A percentile compares a stretch with the other conserved stretches of the same genome.
Conservation (phyloP, 305 asterid species). For the Solanum hybrid region DNA sequence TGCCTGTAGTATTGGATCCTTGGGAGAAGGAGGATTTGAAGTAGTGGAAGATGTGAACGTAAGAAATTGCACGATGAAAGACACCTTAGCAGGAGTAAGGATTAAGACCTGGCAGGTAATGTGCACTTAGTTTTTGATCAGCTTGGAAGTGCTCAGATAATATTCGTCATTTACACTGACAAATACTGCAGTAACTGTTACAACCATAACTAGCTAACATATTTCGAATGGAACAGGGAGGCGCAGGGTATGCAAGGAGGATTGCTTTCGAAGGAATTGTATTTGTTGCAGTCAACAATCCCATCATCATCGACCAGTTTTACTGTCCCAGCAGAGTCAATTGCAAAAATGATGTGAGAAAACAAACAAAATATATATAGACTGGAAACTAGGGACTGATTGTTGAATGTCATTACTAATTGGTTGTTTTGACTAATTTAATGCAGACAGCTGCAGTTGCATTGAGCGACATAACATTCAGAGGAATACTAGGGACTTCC, state of each 20-base stretch:
- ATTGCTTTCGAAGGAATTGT: slow-evolving; percentile 40
- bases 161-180: neutral
- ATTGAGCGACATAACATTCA: slow-evolving; percentile 39
- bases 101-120: slow-evolving; percentile 52
- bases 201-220: neutral
- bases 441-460: slow-evolving; percentile 42
- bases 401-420: neutral
- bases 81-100: slow-evolving; percentile 48
- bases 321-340: slow-evolving; percentile 42
- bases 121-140: neutral
- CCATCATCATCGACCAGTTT: slow-evolving; percentile 52
- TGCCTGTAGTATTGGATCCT: slow-evolving; percentile 43
- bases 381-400: neutral
- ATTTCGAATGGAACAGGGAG: slow-evolving; percentile 29
- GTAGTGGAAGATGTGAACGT: slow-evolving; percentile 47
- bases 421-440: neutral
- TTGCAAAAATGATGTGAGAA: slow-evolving; percentile 20
- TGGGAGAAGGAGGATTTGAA: slow-evolving; percentile 47
- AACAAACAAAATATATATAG: neutral
- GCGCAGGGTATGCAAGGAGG: slow-evolving; percentile 44
- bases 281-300: slow-evolving; percentile 35
- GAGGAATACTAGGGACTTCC: slow-evolving; percentile 44
- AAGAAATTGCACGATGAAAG: slow-evolving; percentile 37
- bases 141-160: neutral
- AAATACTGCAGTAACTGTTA: neutral